A percentile compares a stretch with the other conserved stretches of the same genome.
phyloP scores from a whole-genome alignment of 441 rosid species.

The Monsonia emarginata region DNA sequence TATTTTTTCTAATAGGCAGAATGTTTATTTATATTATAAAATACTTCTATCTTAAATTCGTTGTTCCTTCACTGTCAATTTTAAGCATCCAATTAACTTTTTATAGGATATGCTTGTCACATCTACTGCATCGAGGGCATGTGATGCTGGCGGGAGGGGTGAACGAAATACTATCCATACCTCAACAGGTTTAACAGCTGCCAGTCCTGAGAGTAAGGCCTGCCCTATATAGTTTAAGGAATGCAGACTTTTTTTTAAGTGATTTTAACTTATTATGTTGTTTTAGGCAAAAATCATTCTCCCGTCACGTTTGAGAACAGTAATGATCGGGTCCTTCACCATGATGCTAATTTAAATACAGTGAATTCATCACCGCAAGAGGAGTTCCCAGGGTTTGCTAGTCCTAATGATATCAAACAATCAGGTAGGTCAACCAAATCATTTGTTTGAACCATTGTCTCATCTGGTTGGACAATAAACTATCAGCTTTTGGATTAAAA shows the following conservation, averaged over 20 bases:
- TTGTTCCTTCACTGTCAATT: constrained; percentile 1
- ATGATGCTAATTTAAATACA: constrained; percentile 26
- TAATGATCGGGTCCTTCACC: constrained; percentile 27
- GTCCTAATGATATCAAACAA: constrained; percentile 43
- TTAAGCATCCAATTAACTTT: constrained; percentile 19
- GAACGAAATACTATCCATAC: constrained; percentile 37
- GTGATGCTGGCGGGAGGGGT: constrained; percentile 40
- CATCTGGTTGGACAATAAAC: constrained; percentile 9
- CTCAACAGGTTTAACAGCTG: constrained; percentile 31
- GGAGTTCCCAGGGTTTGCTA: constrained; percentile 70
- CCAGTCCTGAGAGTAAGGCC: constrained; percentile 28
- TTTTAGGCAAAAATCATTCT: constrained; percentile 40
- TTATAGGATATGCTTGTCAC: constrained; percentile 45
- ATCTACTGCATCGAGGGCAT: constrained; percentile 30
- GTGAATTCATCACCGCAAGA: constrained; percentile 40
- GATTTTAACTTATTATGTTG: constrained; percentile 20
- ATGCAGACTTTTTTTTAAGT: constrained; percentile 7
- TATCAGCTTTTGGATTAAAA: background rate
- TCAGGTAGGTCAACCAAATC: constrained; percentile 38
- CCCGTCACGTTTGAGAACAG: constrained; percentile 28
- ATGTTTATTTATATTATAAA: background rate
- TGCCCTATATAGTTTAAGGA: constrained; percentile 6
- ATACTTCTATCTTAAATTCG: background rate
- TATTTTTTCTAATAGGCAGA: background rate
- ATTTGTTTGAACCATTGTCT: constrained; percentile 13